Base-by-base conservation (phyloP, 2,329 filamentous ascomycete species). In the Phyllachora maydis region DNA sequence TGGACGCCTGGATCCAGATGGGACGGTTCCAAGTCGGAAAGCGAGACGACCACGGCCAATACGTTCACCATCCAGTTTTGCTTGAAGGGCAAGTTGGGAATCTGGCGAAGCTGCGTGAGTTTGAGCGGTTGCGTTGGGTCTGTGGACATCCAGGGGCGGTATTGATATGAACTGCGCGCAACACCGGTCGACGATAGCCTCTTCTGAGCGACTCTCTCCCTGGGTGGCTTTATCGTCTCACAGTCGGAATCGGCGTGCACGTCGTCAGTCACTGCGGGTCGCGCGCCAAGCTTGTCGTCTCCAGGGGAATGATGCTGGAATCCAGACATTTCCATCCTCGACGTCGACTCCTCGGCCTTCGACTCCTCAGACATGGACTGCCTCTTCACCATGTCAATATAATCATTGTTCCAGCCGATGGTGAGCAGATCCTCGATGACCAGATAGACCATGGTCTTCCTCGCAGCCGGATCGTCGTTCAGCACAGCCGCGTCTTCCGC, bases 31-130 rank as follows among this genome's bases (percentile, higher is more conserved):
- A 63, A 40, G 1, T 42, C 46, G 0, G 54, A 57, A 4, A 65
- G 40, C 2, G 50, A 49, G 0, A 45, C 40, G 4, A 65, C 29
- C n/a, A 66, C 46, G 26, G 49, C 58, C 4, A 67, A 50, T 5
- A 63, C 43, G 30, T 65, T 65, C 37, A 58, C 51, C 21, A 54
- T 56, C 60, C 59, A 67, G 35, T 66, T 66, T 28, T 65, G 59
- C 25, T 54, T 54, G 39, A 60, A 65, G 2, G 59, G 60, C 1
- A 66, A 48, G 28, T 52, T 43, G 0, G 59, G 56, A 23, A 66
- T 55, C 5, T 51, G 44, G 22, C 47, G 47, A 8, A 66, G 45
- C 4, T 47, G 46, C 0, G 59, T 65, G 14, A 66, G 52, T 31
- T 58, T 64, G 10, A 63, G 43, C 1, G 59, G 56, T 1, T 39